A percentile compares a stretch with the other conserved stretches of the same genome.
phyloP scores from a whole-genome alignment of 2,329 filamentous ascomycete genomes.

The Dryadomyces quercus-mongolicae region DNA sequence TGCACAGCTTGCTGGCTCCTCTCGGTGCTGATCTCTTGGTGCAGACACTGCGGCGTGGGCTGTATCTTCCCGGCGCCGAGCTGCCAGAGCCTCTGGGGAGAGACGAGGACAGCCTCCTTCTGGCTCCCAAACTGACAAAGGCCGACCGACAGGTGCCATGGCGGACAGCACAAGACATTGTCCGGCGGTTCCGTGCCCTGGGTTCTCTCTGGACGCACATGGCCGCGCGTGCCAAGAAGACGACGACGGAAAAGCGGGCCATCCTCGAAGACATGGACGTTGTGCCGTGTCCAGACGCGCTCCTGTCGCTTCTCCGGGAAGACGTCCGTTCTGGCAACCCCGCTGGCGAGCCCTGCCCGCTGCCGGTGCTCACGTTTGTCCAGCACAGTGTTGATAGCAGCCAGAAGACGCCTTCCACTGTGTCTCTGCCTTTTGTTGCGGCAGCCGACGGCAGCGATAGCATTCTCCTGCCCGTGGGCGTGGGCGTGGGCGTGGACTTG shows the following conservation, averaged over 20 bases:
- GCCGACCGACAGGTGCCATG: constrained; percentile 53
- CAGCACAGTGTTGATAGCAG: background rate
- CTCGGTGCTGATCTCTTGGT: constrained; percentile 63
- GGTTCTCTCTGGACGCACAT: constrained; percentile 52
- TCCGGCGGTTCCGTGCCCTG: constrained; percentile 44
- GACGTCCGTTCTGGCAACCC: background rate
- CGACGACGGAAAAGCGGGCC: constrained; percentile 19
- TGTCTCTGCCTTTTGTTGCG: constrained; percentile 8
- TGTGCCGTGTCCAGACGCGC: constrained; percentile 7
- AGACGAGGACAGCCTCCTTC: constrained; percentile 14
- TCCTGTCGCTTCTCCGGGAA: constrained; percentile 2
- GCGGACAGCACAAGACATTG: constrained; percentile 23
- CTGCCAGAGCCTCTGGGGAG: constrained; percentile 16
- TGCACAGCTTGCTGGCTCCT: constrained; percentile 42
- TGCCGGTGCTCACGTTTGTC: constrained; percentile 8
- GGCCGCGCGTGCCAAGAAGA: background rate
- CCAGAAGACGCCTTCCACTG: background rate
- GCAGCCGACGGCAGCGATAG: constrained; percentile 1
- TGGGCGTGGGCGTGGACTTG: background rate
- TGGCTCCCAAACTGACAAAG: constrained; percentile 64
- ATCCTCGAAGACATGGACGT: constrained; percentile 25
- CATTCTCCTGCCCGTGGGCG: constrained; percentile 12
- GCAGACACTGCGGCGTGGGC: constrained; percentile 44
- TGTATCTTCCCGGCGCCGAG: constrained; percentile 46
- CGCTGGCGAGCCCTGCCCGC: background rate